Conservation (phyloP, 202 grass and related monocot genomes). For the Schoenoplectus triqueter region DNA sequence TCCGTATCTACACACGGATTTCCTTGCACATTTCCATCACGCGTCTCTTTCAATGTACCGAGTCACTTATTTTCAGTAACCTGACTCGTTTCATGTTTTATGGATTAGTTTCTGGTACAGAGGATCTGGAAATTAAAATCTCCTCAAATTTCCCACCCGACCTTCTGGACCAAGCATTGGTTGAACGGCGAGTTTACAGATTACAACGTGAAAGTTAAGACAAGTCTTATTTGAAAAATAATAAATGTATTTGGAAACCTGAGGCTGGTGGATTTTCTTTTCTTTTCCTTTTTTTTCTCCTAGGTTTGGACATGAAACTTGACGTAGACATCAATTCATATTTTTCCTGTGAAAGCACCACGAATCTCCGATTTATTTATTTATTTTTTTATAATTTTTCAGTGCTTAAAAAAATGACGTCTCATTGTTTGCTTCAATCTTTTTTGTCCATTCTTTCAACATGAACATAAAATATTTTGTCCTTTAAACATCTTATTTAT, state of each 20-base stretch:
- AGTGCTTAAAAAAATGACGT: not conserved
- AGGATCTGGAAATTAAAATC: not conserved
- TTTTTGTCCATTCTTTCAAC: not conserved
- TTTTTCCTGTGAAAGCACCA: not conserved
- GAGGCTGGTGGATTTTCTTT: not conserved
- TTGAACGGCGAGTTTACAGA: constrained; percentile 1
- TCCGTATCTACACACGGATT: not conserved
- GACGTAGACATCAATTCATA: not conserved
- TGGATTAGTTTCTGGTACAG: accelerated
- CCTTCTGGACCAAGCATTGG: constrained; percentile 8
- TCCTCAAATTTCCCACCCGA: constrained; percentile 28
- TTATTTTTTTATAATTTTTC: not conserved
- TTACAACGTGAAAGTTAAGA: not conserved
- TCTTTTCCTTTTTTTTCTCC: not conserved
- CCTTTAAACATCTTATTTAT: not conserved
- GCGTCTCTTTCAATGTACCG: not conserved
- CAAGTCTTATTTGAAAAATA: not conserved
- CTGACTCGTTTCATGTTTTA: not conserved
- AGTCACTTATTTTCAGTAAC: accelerated
- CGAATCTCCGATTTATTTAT: not conserved
- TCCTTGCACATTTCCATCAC: not conserved
- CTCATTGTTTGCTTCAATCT: not conserved
- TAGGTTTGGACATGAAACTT: too few species aligned
- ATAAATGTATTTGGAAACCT: not conserved
- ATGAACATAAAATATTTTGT: not conserved